Conservation (phyloP, 2,329 filamentous ascomycete genomes). For the Metarhizium anisopliae region DNA sequence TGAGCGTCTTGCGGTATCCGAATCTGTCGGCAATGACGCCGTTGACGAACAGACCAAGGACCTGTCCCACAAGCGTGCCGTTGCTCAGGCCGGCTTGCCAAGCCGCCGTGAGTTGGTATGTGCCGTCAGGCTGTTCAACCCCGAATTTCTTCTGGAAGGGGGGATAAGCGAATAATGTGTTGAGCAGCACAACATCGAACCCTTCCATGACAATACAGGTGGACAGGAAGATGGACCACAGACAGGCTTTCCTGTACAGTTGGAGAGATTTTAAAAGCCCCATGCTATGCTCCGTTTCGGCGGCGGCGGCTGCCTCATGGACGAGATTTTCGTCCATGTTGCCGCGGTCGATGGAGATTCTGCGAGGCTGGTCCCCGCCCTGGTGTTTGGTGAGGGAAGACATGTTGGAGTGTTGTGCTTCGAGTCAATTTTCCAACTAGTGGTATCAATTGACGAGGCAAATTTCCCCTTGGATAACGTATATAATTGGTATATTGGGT, state of each 20-base stretch:
- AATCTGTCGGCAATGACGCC: conserved; percentile 38
- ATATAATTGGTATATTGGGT: neutral
- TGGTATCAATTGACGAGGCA: neutral
- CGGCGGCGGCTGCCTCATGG: conserved; percentile 17
- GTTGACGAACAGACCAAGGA: conserved; percentile 40
- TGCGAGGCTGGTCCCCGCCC: conserved; percentile 2
- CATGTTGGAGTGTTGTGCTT: neutral
- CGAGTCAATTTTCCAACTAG: neutral
- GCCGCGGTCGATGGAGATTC: conserved; percentile 4
- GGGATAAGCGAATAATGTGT: conserved; percentile 31
- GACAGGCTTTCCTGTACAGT: conserved; percentile 28
- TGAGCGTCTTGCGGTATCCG: conserved; percentile 38
- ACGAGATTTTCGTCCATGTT: conserved; percentile 8
- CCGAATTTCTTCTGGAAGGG: conserved; percentile 32
- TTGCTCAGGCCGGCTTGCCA: conserved; percentile 46
- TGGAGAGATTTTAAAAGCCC: conserved; percentile 25
- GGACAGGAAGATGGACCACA: conserved; percentile 29
- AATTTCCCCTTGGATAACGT: neutral
- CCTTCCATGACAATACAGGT: conserved; percentile 30
- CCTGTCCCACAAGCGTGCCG: conserved; percentile 36
- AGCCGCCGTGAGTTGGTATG: conserved; percentile 36
- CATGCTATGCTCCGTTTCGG: conserved; percentile 25
- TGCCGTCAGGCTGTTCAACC: conserved; percentile 21
- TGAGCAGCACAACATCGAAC: conserved; percentile 31
- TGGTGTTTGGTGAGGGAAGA: neutral